These are phyloP conservation scores for Leccinellum rugosiceps DNA, from an alignment of 768 basidiomycete genomes.

Conservation along the genomic window DNA sequence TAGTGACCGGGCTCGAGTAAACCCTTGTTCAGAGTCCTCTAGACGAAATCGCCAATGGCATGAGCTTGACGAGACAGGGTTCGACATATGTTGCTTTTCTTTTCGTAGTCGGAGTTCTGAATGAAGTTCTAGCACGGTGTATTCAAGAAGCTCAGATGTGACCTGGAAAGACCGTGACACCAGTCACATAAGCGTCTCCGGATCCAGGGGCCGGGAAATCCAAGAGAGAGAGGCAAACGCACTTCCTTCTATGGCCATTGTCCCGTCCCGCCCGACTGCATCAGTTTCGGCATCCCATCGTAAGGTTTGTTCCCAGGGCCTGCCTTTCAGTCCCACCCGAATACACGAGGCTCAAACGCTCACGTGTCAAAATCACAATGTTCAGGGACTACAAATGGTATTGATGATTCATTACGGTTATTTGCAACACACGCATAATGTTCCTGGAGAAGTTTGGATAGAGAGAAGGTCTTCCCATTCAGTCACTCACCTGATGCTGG, in stretches of 20 bases:
- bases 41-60: slow-evolving; percentile 23
- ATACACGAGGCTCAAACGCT: slow-evolving; percentile 2
- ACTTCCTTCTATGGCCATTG: slow-evolving; percentile 7
- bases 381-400: background rate
- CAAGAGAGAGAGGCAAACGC: background rate
- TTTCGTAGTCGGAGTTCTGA: background rate
- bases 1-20: slow-evolving; percentile 17
- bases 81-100: slow-evolving; percentile 42
- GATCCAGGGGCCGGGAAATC: background rate
- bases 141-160: slow-evolving; percentile 45
- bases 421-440: slow-evolving; percentile 31
- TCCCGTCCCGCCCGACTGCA: slow-evolving; percentile 9
- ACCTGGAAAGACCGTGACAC: slow-evolving; percentile 55
- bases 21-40: background rate
- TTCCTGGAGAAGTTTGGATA: slow-evolving; percentile 56
- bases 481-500: slow-evolving; percentile 17
- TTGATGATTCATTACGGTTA: slow-evolving; percentile 10
- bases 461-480: slow-evolving; percentile 59
- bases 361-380: slow-evolving; percentile 6
- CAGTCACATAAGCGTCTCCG: slow-evolving; percentile 23
- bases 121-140: slow-evolving; percentile 38
- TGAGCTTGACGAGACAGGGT: slow-evolving; percentile 51
- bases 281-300: background rate
- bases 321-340: background rate
- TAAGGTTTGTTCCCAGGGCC: slow-evolving; percentile 5